Evolutionary conservation across 2,329 filamentous ascomycete species (phyloP).

Genomic region (Calonectria montana): DNA sequence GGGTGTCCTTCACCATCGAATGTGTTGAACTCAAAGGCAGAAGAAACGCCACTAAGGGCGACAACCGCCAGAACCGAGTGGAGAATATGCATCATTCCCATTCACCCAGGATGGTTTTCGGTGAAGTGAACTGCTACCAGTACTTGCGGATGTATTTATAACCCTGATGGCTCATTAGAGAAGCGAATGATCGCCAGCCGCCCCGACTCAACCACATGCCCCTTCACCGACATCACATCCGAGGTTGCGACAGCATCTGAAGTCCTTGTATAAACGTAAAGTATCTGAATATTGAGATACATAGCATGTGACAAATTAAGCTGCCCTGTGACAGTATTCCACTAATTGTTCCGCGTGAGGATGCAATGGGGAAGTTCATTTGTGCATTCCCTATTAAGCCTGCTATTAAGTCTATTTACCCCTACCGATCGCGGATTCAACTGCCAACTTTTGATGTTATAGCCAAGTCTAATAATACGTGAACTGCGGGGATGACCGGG

Average conservation of each 20-base stretch:
- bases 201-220: background rate
- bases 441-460: constrained; percentile 2
- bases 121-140: no score
- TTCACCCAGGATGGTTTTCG: background rate
- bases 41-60: background rate
- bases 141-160: background rate
- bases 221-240: background rate
- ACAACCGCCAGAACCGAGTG: background rate
- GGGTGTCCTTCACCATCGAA: constrained; percentile 62
- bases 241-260: background rate
- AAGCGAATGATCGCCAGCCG: no score
- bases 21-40: constrained; percentile 54
- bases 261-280: background rate
- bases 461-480: background rate
- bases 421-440: background rate
- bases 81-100: background rate
- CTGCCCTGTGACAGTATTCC: background rate
- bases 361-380: background rate
- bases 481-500: constrained; percentile 15
- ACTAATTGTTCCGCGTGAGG: background rate
- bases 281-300: background rate
- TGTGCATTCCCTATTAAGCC: background rate
- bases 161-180: background rate
- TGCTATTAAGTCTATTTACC: constrained; percentile 4
- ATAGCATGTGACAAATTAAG: constrained; percentile 8